Evolutionary conservation across 768 basidiomycete genomes (phyloP).

Genomic region (Mycena filopes): DNA sequence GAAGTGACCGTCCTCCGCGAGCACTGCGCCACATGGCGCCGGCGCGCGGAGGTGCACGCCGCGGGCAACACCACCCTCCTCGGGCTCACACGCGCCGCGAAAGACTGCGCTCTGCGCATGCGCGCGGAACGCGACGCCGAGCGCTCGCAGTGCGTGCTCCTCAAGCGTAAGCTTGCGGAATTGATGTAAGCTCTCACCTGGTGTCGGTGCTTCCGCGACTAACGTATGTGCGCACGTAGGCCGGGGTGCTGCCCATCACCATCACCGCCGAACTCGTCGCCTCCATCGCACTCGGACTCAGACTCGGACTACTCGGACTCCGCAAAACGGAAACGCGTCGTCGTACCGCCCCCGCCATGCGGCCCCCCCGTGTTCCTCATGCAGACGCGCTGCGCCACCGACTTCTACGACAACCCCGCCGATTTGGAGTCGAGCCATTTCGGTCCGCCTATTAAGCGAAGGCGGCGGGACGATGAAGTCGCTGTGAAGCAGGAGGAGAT

Average conservation of each 20-base stretch:
- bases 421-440: conserved; percentile 10
- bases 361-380: conserved; percentile 24
- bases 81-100: conserved; percentile 53
- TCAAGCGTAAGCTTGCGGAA: conserved; percentile 26
- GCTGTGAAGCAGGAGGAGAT: too few species aligned
- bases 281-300: too few species aligned
- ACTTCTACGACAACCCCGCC: conserved; percentile 15
- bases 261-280: too few species aligned
- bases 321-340: neutral
- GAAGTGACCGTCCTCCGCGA: conserved; percentile 56
- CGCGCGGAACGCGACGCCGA: conserved; percentile 24
- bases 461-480: too few species aligned
- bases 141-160: conserved; percentile 5
- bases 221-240: neutral
- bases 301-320: neutral
- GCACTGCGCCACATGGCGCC: conserved; percentile 58
- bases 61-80: conserved; percentile 58
- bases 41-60: conserved; percentile 61
- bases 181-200: conserved; percentile 1
- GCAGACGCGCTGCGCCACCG: neutral
- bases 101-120: conserved; percentile 27
- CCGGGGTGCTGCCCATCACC: neutral
- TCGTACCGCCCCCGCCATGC: neutral
- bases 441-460: conserved; percentile 27
- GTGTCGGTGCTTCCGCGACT: too few species aligned